A percentile compares a stretch with the other conserved stretches of the same genome.
phyloP scores from a whole-genome alignment of 1,284 basidiomycete genomes.

The Gomphus sp. region DNA sequence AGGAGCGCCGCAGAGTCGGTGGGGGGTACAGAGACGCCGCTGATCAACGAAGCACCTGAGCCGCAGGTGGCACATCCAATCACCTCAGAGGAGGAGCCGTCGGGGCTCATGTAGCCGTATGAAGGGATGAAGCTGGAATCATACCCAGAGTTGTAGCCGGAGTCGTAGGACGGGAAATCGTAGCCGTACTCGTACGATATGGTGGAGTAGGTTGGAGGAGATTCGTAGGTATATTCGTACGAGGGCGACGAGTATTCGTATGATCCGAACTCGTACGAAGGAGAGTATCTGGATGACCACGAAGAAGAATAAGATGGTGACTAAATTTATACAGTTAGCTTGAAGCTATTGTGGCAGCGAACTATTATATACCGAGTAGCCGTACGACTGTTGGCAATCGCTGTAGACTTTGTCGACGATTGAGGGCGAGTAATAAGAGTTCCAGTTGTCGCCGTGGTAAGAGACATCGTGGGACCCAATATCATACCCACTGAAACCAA shows the following conservation, averaged over 20 bases:
- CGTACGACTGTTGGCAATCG: background rate
- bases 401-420: conserved; percentile 10
- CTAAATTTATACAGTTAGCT: background rate
- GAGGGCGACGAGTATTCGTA: background rate
- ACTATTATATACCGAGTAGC: background rate
- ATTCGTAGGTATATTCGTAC: background rate
- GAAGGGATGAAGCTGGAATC: background rate
- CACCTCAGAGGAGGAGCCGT: background rate
- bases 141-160: background rate
- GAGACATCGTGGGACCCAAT: conserved; percentile 14
- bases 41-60: background rate
- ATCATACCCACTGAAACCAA: conserved; percentile 15
- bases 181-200: background rate
- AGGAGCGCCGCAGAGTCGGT: background rate
- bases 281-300: conserved; percentile 1
- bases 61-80: background rate
- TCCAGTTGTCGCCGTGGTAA: conserved; percentile 17
- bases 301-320: conserved; percentile 3
- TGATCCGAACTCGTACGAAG: background rate
- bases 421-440: conserved; percentile 12
- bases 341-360: background rate
- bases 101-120: background rate
- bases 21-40: background rate
- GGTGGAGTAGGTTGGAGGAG: background rate
- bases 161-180: background rate